Evolutionary conservation across 106 monocot genomes (phyloP), one percentile per base, ranked within the genome.

Genomic region (Apostasia shenzhenica): DNA sequence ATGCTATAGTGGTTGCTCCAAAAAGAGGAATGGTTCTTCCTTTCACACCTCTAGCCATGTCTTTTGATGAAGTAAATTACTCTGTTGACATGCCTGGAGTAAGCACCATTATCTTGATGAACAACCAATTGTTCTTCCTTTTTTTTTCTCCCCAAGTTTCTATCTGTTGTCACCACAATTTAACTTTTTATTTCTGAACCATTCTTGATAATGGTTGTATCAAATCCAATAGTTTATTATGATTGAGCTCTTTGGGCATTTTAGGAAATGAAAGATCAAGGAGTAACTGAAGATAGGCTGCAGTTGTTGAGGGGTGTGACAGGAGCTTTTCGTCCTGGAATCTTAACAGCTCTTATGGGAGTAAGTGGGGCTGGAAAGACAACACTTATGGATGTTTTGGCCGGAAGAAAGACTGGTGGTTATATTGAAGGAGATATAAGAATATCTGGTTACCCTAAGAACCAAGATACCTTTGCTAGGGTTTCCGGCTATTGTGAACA

Each of bases 11-110:
- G 1, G 76, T 77, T 57, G 73, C 81, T 55, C 70, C 74, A 4
- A 88, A 76, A 70, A 83, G 81, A 78, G 94, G 94, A 73, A 91
- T 95, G 94, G 85, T 91, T 70, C 91, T 95, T 86, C 94, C 94
- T 1, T 95, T 95, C 77, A 72, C 46, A 44, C 91, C 94, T 51
- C 81, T 95, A 3, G 48, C 88, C 63, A 95, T 95, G 91, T 91
- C 94, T 5, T 95, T 95, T 55, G 81, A 91, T 67, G 88, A 95
- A 54, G 86, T 95, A 12, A 86, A 82, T 68, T 95, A 95, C 81
- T 95, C 63, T 58, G 94, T 95, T 3, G 94, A 95, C 76, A 95
- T 95, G 94, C 91, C 94, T 67, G 52, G 76, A 8, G 94, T 95
- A 71, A 88, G 83, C 44, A 26, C 26, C 26, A 26, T 26, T 26